These are phyloP conservation scores for Endotrypanum monterogeii DNA, from an alignment of 208 protist species.

Conservation along the genomic window DNA sequence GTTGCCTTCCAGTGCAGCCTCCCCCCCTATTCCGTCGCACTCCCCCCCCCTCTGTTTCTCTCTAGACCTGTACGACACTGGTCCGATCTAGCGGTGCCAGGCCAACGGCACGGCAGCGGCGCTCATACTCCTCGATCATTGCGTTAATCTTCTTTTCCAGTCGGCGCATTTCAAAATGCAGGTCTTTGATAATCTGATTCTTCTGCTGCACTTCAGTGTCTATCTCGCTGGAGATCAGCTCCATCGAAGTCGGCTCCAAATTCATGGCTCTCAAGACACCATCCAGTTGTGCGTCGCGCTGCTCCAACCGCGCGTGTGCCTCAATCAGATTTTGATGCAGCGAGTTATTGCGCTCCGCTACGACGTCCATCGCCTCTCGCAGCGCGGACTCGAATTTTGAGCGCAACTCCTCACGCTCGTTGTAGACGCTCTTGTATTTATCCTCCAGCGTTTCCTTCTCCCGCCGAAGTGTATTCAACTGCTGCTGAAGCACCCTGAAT, in stretches of 20 bases:
- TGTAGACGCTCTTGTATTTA: slow-evolving; percentile 85
- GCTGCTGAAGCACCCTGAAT: slow-evolving; percentile 77
- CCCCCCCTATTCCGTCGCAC: no score
- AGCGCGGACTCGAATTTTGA: slow-evolving; percentile 92
- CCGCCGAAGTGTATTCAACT: slow-evolving; percentile 82
- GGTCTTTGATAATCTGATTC: slow-evolving; percentile 95
- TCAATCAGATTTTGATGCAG: slow-evolving; percentile 83
- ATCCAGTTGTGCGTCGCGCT: slow-evolving; percentile 88
- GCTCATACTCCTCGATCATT: slow-evolving; percentile 79
- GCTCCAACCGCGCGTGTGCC: slow-evolving; percentile 73
- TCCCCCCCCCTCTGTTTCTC: background rate
- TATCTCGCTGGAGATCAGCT: slow-evolving; percentile 86
- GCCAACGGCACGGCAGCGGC: slow-evolving; percentile 57
- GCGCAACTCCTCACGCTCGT: slow-evolving; percentile 95
- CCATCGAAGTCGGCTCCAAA: slow-evolving; percentile 89
- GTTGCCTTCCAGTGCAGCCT: background rate
- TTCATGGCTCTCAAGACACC: slow-evolving; percentile 93
- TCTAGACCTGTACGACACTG: slow-evolving; percentile 35
- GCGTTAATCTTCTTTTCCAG: slow-evolving; percentile 61
- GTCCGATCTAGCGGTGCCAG: slow-evolving; percentile 59
- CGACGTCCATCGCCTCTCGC: slow-evolving; percentile 83
- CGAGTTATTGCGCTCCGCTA: slow-evolving; percentile 82
- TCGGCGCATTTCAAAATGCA: slow-evolving; percentile 95
- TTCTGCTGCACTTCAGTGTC: slow-evolving; percentile 92
- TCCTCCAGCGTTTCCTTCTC: slow-evolving; percentile 92